Evolutionary conservation across 2,329 filamentous ascomycete genomes (phyloP).

Genomic region (Teratosphaeria pseudoeucalypti): DNA sequence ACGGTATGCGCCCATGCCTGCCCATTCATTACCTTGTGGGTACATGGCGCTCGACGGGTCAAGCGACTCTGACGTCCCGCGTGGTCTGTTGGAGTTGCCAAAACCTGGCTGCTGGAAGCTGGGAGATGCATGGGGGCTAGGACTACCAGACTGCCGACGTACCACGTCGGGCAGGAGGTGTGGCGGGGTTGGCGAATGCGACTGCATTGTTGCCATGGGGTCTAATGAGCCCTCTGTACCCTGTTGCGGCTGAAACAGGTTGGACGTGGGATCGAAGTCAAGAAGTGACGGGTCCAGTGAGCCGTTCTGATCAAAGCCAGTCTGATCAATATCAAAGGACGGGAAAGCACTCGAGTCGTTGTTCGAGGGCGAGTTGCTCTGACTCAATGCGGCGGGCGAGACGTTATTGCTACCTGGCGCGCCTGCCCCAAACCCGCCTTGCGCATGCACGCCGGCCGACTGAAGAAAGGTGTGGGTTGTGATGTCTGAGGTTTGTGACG

Average conservation of each 20-base stretch:
- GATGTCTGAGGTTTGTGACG: slow-evolving; percentile 26
- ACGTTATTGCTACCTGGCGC: slow-evolving; percentile 13
- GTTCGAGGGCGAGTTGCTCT: slow-evolving; percentile 17
- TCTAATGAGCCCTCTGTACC: slow-evolving; percentile 37
- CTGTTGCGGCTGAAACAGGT: slow-evolving; percentile 30
- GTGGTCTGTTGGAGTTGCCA: slow-evolving; percentile 46
- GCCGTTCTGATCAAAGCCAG: slow-evolving; percentile 46
- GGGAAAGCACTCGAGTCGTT: slow-evolving; percentile 44
- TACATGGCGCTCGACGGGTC: slow-evolving; percentile 52
- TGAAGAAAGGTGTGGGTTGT: slow-evolving; percentile 35
- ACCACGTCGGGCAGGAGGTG: slow-evolving; percentile 46
- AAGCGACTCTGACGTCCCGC: slow-evolving; percentile 45
- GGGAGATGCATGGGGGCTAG: slow-evolving; percentile 44
- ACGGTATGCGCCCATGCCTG: slow-evolving; percentile 54
- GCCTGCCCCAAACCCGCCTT: slow-evolving; percentile 36
- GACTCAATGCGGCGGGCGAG: slow-evolving; percentile 16
- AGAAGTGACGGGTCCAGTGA: slow-evolving; percentile 52
- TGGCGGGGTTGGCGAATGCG: slow-evolving; percentile 44
- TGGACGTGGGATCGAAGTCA: slow-evolving; percentile 31
- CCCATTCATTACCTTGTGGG: slow-evolving; percentile 48
- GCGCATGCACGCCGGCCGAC: slow-evolving; percentile 25
- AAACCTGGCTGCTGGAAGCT: slow-evolving; percentile 42
- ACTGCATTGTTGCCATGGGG: slow-evolving; percentile 41
- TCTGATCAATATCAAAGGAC: slow-evolving; percentile 39
- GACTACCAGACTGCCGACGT: slow-evolving; percentile 42